These are phyloP conservation scores for Melastoma malabathricum DNA, from an alignment of 345 rosid species.

Conservation along the genomic window DNA sequence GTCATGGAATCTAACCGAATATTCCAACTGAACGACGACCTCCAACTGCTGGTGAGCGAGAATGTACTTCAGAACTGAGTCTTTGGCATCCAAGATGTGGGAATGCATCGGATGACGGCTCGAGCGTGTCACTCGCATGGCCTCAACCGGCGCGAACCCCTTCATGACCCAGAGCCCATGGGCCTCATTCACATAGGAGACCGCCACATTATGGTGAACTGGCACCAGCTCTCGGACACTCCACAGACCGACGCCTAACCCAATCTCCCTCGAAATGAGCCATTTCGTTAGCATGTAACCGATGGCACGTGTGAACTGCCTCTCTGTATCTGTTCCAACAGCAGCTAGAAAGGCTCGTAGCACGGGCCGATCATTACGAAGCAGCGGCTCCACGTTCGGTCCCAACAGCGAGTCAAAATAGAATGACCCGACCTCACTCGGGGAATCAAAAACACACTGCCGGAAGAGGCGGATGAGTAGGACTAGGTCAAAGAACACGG, in stretches of 20 bases:
- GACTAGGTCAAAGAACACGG: constrained; percentile 51
- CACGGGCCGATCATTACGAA: constrained; percentile 33
- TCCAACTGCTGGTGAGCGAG: constrained; percentile 79
- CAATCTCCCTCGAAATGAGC: constrained; percentile 54
- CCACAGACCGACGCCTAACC: constrained; percentile 31
- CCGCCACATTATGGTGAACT: constrained; percentile 25
- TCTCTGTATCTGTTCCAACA: constrained; percentile 57
- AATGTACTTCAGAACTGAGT: constrained; percentile 56
- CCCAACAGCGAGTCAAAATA: constrained; percentile 46
- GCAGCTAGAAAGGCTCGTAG: constrained; percentile 48
- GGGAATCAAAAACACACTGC: constrained; percentile 55
- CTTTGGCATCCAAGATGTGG: constrained; percentile 35
- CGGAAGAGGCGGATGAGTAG: constrained; percentile 64
- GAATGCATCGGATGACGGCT: constrained; percentile 19
- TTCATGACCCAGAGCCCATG: constrained; percentile 72
- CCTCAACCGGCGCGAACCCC: constrained; percentile 48
- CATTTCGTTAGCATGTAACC: constrained; percentile 75
- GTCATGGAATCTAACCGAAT: constrained; percentile 40
- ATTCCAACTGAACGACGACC: constrained; percentile 54
- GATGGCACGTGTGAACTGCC: constrained; percentile 54
- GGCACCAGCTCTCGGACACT: constrained; percentile 16
- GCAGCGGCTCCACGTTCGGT: constrained; percentile 38
- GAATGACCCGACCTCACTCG: constrained; percentile 58
- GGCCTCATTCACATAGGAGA: constrained; percentile 60
- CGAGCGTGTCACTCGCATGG: constrained; percentile 37